These are phyloP conservation scores for Xylaria flabelliformis DNA, from an alignment of 495 filamentous ascomycete species.

Conservation along the genomic window DNA sequence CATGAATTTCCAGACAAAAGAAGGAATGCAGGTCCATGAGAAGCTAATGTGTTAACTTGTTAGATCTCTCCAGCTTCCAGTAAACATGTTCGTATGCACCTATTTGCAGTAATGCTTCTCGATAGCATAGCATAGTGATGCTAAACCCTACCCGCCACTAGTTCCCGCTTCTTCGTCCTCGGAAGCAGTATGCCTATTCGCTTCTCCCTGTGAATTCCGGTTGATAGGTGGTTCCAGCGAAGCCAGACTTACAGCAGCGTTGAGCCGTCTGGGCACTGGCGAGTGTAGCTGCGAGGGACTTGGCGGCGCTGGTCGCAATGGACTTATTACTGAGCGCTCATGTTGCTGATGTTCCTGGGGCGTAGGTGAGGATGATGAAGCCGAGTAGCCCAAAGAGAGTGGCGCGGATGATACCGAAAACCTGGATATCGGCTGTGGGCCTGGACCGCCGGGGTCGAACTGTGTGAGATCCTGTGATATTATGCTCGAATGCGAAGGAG, in stretches of 20 bases:
- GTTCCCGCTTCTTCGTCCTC: not conserved
- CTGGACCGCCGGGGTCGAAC: not conserved
- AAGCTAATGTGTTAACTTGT: not conserved
- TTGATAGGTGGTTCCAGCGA: constrained; percentile 1
- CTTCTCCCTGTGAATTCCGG: not conserved
- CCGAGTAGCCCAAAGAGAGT: constrained; percentile 1
- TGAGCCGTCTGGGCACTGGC: constrained; percentile 3
- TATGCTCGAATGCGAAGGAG: constrained; percentile 9
- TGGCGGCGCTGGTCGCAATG: constrained; percentile 7
- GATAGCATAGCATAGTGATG: not conserved
- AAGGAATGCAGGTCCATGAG: not conserved
- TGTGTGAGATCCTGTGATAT: constrained; percentile 19
- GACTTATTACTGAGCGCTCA: not conserved
- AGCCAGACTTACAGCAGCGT: not conserved
- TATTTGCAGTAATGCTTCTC: not conserved
- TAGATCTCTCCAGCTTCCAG: not conserved
- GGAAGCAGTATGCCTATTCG: not conserved
- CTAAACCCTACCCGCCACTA: not conserved
- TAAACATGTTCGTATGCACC: not conserved
- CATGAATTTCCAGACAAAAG: not conserved
- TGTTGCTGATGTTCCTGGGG: not conserved
- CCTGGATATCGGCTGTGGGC: constrained; percentile 7
- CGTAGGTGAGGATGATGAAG: constrained; percentile 2
- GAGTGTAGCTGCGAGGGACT: not conserved
- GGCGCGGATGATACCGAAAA: constrained; percentile 17